These are phyloP conservation scores for Rhizomucor miehei DNA, from an alignment of 371 early-diverging fungal genomes.

Conservation along the genomic window DNA sequence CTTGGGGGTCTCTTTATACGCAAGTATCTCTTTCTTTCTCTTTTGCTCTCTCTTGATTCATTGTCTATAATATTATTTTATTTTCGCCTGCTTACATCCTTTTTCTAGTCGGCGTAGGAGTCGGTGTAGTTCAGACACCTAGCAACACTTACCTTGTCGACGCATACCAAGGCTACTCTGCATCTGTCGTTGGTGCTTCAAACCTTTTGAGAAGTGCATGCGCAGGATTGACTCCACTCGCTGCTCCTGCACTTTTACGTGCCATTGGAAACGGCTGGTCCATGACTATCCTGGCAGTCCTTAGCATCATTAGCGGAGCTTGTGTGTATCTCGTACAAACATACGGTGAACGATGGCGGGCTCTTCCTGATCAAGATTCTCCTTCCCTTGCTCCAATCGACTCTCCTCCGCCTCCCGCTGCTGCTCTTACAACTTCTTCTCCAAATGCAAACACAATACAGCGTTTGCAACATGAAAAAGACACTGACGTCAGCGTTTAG, in stretches of 20 bases:
- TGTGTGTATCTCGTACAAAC: slow-evolving; percentile 28
- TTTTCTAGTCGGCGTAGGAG: slow-evolving; percentile 43
- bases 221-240: slow-evolving; percentile 38
- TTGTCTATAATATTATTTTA: background rate
- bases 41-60: background rate
- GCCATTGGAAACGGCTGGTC: slow-evolving; percentile 49
- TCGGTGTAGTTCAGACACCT: slow-evolving; percentile 43
- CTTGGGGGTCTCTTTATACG: slow-evolving; percentile 38
- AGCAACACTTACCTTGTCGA: slow-evolving; percentile 48
- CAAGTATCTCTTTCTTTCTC: slow-evolving; percentile 14
- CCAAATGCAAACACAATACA: too few relatives aligned
- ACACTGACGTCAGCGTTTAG: too few relatives aligned
- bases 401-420: too few relatives aligned
- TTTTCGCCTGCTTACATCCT: background rate
- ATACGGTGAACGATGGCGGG: slow-evolving; percentile 18
- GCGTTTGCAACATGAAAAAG: too few relatives aligned
- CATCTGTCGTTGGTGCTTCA: slow-evolving; percentile 41
- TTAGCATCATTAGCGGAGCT: slow-evolving; percentile 26
- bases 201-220: slow-evolving; percentile 40
- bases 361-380: background rate
- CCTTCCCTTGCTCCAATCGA: background rate
- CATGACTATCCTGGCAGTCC: slow-evolving; percentile 30
- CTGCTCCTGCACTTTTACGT: slow-evolving; percentile 31
- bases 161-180: slow-evolving; percentile 35
- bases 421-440: too few relatives aligned